Evolutionary conservation across 352 stramenopile species (phyloP), one percentile per base, ranked within the genome.

Genomic region (Phytophthora podocarpi): DNA sequence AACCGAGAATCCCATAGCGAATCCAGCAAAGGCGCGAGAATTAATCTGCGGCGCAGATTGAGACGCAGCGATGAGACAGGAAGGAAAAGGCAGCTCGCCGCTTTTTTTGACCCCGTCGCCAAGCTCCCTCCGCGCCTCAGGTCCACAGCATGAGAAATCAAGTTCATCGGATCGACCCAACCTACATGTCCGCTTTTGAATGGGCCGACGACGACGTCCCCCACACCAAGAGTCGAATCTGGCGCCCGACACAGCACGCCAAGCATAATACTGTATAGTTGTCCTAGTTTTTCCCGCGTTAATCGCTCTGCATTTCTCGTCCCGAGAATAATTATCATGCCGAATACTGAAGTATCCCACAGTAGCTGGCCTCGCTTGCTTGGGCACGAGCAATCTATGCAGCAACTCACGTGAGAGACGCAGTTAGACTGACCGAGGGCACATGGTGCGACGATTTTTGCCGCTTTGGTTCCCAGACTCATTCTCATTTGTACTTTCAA

Each of bases 401-500:
- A 65, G 34, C 59, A 60, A 49, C 30, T 46, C 28, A 28, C 27
- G n/a, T 51, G 57, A 64, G 55, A 64, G 56, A 58, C 37, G 36
- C 55, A 51, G 45, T 12, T n/a, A 61, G 30, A 61, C 23, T 46
- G 30, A 27, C 34, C 26, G 12, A 36, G 16, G n/a, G n/a, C 10
- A 15, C 30, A 32, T 30, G n/a, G 5, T 35, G 27, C 18, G 23
- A 18, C 12, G 36, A 30, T 16, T 31, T 32, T 57, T 24, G n/a
- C 39, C 40, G 31, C 40, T 51, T 40, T n/a, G 21, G 21, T 57
- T 48, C 39, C 13, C 31, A 55, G n/a, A 13, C 40, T 74, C 47
- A 70, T 70, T 70, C 11, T 60, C 61, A 50, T 51, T 65, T 65
- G 36, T 64, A 51, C 60, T 52, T 71, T 61, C 32, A 55, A 70